phyloP scores from a whole-genome alignment of 1,139 yeast genomes.

The Spathaspora sp. region DNA sequence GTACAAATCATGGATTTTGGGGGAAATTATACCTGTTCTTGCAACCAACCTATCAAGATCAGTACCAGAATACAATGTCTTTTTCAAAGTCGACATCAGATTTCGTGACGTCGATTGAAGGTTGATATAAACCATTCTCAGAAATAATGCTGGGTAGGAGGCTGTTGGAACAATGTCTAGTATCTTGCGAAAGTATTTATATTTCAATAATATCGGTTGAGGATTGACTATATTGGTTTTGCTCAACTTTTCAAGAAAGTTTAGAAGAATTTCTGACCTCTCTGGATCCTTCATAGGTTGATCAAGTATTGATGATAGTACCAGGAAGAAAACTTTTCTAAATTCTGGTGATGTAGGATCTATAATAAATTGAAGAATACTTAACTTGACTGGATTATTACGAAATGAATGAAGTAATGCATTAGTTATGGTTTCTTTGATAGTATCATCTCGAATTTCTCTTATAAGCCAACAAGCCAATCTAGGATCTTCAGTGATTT shows the following conservation, averaged over 20 bases:
- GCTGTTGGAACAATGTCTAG: constrained; percentile 20
- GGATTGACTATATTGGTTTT: constrained; percentile 25
- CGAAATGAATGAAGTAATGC: constrained; percentile 12
- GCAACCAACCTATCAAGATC: constrained; percentile 33
- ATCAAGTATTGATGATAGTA: constrained; percentile 21
- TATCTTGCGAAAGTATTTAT: constrained; percentile 20
- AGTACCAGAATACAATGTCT: constrained; percentile 27
- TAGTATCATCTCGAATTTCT: constrained; percentile 2
- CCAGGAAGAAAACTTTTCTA: constrained; percentile 18
- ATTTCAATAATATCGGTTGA: constrained; percentile 22
- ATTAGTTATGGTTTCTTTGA: neutral
- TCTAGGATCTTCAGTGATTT: constrained; percentile 26
- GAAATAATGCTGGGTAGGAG: constrained; percentile 27
- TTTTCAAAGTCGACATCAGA: constrained; percentile 22
- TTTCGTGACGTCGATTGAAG: constrained; percentile 24
- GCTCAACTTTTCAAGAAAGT: constrained; percentile 24
- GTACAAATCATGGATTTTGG: constrained; percentile 39
- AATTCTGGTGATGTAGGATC: constrained; percentile 22
- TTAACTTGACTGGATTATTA: constrained; percentile 25
- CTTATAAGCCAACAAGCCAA: constrained; percentile 16
- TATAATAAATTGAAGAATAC: constrained; percentile 28
- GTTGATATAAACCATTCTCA: constrained; percentile 35
- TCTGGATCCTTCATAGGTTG: constrained; percentile 15
- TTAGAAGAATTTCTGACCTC: constrained; percentile 21
- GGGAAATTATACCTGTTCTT: constrained; percentile 36